These are phyloP conservation scores for Blastobotrys mokoenaii DNA, from an alignment of 805 yeast species.

Conservation along the genomic window DNA sequence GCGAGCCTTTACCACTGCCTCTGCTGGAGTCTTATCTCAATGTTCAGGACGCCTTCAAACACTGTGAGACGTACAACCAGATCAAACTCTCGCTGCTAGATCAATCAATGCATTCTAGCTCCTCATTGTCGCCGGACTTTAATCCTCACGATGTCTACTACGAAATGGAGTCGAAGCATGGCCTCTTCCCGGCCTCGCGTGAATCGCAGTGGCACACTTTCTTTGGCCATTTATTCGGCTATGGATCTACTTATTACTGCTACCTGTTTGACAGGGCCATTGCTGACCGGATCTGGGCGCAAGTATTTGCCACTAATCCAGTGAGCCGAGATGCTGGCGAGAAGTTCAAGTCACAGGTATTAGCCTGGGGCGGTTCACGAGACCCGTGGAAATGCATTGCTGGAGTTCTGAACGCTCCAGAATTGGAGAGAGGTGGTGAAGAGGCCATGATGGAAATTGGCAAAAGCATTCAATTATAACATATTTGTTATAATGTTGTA, in stretches of 20 bases:
- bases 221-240: slow-evolving; percentile 87
- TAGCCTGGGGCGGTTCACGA: slow-evolving; percentile 89
- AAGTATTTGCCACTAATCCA: slow-evolving; percentile 63
- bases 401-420: slow-evolving; percentile 60
- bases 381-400: slow-evolving; percentile 86
- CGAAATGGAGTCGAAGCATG: slow-evolving; percentile 46
- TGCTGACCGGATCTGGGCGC: slow-evolving; percentile 77
- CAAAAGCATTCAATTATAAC: not conserved
- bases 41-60: slow-evolving; percentile 45
- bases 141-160: slow-evolving; percentile 61
- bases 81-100: slow-evolving; percentile 85
- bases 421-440: slow-evolving; percentile 56
- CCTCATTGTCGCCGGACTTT: slow-evolving; percentile 28
- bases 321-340: slow-evolving; percentile 67
- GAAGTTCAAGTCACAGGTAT: slow-evolving; percentile 55
- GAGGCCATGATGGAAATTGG: slow-evolving; percentile 42
- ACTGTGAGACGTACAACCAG: slow-evolving; percentile 78
- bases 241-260: slow-evolving; percentile 91
- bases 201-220: slow-evolving; percentile 86
- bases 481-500: not conserved
- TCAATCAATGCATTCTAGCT: slow-evolving; percentile 58
- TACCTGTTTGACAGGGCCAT: slow-evolving; percentile 88
- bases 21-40: slow-evolving; percentile 44
- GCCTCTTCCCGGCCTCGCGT: slow-evolving; percentile 53
- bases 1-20: slow-evolving; percentile 45